Evolutionary conservation across 2,329 filamentous ascomycete genomes (phyloP), one percentile per base, ranked within the genome.

Genomic region (Lasiodiplodia sp.): DNA sequence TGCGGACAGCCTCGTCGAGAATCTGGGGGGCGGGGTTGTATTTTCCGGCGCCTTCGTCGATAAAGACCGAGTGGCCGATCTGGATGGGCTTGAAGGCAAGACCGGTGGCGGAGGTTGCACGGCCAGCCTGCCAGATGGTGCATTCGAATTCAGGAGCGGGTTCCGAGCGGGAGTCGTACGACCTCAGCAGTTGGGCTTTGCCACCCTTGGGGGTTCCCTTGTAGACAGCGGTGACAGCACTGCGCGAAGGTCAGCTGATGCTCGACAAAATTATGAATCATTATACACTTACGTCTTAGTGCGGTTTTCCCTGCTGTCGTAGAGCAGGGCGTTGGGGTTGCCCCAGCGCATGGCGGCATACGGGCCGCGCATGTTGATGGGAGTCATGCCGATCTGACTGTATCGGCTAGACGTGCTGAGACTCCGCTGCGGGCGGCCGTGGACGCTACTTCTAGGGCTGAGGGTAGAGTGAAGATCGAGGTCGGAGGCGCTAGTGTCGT

Each of bases 31-130:
- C 87, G 0, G 95, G 96, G 77, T 99, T 99, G 81, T 96, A 99
- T 70, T 91, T 94, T 4, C 96, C 96, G 1, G 88, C 86, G 0
- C 96, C 96, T 77, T 98, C 95, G 73, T 99, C 96, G 70, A 97
- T 91, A 76, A 99, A 99, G 11, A 94, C 86, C 0, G 94, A 95
- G 78, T 98, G 95, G 3, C 96, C 96, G 49, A 99, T 92, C 72
- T 92, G 91, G 62, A 99, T 94, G 0, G 95, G 94, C 78, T 99
- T 99, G 82, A 99, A 99, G 1, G 96, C 96, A 53, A 97, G 85
- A 0, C 92, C 93, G 0, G 95, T 96, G 0, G 96, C 93, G 66
- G 88, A 93, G 0, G 96, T 99, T n/a, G 96, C 96, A 70, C 96
- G 89, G 12, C 96, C 96, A 4, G 96, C 96, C 81, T 99, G 91